A percentile compares a stretch with the other conserved stretches of the same genome.
Conservation (phyloP, 805 yeast genomes). For the Naumovozyma dairenensis region DNA sequence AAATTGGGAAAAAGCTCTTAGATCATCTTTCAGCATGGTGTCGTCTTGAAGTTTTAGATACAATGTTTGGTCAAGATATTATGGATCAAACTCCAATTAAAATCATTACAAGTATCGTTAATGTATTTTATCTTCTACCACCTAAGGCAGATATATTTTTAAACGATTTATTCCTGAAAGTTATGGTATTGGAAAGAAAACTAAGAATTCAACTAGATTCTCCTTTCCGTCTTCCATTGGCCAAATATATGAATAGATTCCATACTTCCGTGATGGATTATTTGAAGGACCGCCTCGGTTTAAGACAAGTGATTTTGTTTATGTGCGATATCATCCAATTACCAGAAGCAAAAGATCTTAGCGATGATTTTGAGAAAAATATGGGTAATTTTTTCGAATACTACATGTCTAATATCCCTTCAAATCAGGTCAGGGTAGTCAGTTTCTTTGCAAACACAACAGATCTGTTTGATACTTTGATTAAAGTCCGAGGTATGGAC, state of each 20-base stretch:
- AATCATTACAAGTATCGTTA: conserved; percentile 80
- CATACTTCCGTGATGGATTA: conserved; percentile 63
- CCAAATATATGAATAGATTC: conserved; percentile 76
- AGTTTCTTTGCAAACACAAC: conserved; percentile 57
- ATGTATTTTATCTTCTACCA: conserved; percentile 85
- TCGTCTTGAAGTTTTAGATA: conserved; percentile 64
- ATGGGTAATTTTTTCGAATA: conserved; percentile 39
- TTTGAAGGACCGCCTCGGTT: conserved; percentile 55
- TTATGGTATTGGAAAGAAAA: conserved; percentile 69
- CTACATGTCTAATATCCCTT: conserved; percentile 36
- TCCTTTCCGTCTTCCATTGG: conserved; percentile 86
- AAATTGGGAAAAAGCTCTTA: conserved; percentile 83
- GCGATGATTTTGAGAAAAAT: conserved; percentile 45
- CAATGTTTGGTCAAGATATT: conserved; percentile 70
- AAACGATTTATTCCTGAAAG: conserved; percentile 72
- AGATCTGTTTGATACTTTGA: conserved; percentile 50
- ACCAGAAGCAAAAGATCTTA: conserved; percentile 36
- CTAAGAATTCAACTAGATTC: conserved; percentile 77
- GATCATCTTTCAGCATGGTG: conserved; percentile 97
- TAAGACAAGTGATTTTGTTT: conserved; percentile 44
- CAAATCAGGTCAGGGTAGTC: conserved; percentile 27
- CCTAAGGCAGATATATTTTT: conserved; percentile 85
- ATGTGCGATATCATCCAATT: conserved; percentile 26
- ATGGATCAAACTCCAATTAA: conserved; percentile 73
- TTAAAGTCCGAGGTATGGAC: conserved; percentile 35